Percentiles rank a stretch among this genome's conserved stretches.
These are phyloP conservation scores for Madurella fahalii DNA, from an alignment of 2,329 filamentous ascomycete species.

Conservation along the genomic window DNA sequence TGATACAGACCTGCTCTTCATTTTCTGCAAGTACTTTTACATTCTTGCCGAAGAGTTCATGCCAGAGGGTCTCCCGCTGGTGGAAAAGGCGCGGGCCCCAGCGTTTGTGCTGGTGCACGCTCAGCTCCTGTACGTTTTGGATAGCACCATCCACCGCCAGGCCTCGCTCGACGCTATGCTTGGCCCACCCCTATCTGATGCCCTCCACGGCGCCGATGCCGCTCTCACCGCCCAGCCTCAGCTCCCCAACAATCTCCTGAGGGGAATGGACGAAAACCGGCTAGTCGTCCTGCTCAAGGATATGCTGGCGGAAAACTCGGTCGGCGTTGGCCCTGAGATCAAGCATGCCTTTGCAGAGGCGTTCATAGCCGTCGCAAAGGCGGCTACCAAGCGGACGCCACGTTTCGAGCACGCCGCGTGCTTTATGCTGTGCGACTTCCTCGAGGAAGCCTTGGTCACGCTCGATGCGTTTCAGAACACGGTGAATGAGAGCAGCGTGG, in stretches of 20 bases:
- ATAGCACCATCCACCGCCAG: constrained; percentile 79
- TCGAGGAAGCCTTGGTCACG: constrained; percentile 74
- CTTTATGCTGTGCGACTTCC: constrained; percentile 85
- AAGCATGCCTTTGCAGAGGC: constrained; percentile 71
- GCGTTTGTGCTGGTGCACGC: constrained; percentile 77
- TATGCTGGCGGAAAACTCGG: constrained; percentile 55
- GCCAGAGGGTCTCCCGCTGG: constrained; percentile 49
- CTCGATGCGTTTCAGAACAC: constrained; percentile 43
- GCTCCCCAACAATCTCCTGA: constrained; percentile 62
- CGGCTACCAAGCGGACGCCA: constrained; percentile 69
- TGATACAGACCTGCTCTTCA: constrained; percentile 86
- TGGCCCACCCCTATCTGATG: constrained; percentile 42
- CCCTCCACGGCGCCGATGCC: constrained; percentile 57
- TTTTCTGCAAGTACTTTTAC: constrained; percentile 86
- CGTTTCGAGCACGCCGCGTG: constrained; percentile 79
- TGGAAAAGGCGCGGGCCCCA: constrained; percentile 62
- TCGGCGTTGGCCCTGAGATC: constrained; percentile 36
- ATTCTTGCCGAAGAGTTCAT: constrained; percentile 72
- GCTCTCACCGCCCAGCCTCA: constrained; percentile 52
- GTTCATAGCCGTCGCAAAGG: constrained; percentile 69
- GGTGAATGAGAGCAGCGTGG: constrained; percentile 31
- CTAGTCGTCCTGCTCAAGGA: constrained; percentile 79
- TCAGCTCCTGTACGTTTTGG: constrained; percentile 73
- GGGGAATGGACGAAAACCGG: constrained; percentile 84
- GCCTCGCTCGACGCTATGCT: constrained; percentile 46